A percentile compares a stretch with the other conserved stretches of the same genome.
These are phyloP conservation scores for Microdochium trichocladiopsis DNA, from an alignment of 2,329 filamentous ascomycete genomes.

Conservation along the genomic window DNA sequence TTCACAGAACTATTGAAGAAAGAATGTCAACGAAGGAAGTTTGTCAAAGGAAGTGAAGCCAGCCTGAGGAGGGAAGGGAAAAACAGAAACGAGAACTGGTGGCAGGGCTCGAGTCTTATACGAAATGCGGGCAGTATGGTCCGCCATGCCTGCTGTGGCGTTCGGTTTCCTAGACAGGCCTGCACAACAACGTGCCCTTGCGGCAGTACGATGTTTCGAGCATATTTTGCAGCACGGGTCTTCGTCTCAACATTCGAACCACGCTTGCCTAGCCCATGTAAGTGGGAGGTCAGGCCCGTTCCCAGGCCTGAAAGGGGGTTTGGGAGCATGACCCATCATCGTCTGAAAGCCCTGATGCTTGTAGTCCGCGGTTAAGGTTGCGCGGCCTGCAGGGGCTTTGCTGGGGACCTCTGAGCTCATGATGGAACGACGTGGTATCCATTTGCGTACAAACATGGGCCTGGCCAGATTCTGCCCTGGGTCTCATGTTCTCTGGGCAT, in stretches of 20 bases:
- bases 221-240: background rate
- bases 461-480: background rate
- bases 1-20: constrained; percentile 22
- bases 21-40: constrained; percentile 17
- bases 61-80: constrained; percentile 13
- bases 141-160: background rate
- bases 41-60: constrained; percentile 13
- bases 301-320: background rate
- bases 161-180: background rate
- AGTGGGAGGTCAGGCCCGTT: background rate
- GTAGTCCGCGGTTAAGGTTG: no score
- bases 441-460: background rate
- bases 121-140: background rate
- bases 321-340: background rate
- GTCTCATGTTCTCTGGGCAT: background rate
- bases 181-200: background rate
- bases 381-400: background rate
- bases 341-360: background rate
- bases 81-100: background rate
- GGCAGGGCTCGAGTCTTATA: background rate
- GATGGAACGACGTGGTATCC: background rate
- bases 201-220: background rate
- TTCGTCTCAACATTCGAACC: background rate
- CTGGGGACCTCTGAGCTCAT: background rate
- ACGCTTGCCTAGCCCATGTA: background rate